Evolutionary conservation across 2,329 filamentous ascomycete genomes (phyloP), one percentile per base, ranked within the genome.

Genomic region (Raffaelea albimanens): DNA sequence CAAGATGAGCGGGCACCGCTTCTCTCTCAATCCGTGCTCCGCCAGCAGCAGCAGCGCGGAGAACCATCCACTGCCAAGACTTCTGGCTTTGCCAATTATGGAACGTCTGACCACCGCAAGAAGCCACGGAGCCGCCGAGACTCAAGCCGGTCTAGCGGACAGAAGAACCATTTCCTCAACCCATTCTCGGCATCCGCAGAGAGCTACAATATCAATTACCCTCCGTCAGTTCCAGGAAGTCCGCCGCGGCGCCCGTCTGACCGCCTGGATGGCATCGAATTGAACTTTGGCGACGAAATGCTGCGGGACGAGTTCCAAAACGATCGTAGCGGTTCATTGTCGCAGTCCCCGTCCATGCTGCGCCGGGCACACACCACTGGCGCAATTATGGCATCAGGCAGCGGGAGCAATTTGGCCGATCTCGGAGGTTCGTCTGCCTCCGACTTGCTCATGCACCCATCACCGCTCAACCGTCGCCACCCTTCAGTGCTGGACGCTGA

Each of bases 211-310:
- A 65, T 85, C 51, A 85, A 85, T 56, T 80, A 84, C 52, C 82
- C 82, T 3, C 82, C 82, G 1, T 85, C 82, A 0, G 70, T 85
- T 41, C 82, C 82, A 2, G 77, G 75, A 1, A 80, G 78, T 8
- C 82, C 82, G 2, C 63, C 63, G 2, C 65, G 80, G 49, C 73
- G 73, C 1, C 63, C 72, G 0, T 55, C 62, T 0, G 70, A 75
- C 49, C 68, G 69, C 29, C 62, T 71, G 48, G 72, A 77, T 33
- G 70, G 82, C 65, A 76, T 67, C 52, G 72, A 77, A 21, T 69
- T 83, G 63, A 76, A 69, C 52, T 80, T 82, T 56, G 77, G 77
- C n/a, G 80, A 84, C 65, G 72, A 83, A 53, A 82, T 89, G 76
- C 76, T 87, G 47, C 72, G 82, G 9, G 80, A 84, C 53, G 80